Base-by-base conservation (phyloP, 805 yeast genomes). In the Myxozyma neglecta region DNA sequence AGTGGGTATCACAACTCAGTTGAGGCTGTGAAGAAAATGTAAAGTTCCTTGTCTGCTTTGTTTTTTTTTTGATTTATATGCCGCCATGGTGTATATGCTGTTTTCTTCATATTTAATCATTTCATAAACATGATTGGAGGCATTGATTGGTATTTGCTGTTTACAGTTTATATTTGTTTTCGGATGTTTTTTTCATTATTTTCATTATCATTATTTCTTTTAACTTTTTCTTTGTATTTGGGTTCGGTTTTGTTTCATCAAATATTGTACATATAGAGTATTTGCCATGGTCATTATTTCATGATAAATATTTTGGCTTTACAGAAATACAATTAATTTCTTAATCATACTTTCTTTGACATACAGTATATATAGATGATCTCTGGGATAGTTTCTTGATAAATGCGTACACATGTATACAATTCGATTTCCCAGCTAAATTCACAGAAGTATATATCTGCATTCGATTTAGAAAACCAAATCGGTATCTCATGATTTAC, bases 21-120 rank as follows among this genome's bases (percentile, higher is more conserved):
- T 32, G 55, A 40, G 37, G 29, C n/a, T 14, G 60, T 40, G 51
- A 48, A 56, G 56, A 56, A 56, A 55, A 18, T 36, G 36, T 56
- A 43, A 36, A n/a, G 14, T 4, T 20, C 3, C 36, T n/a, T 14
- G 3, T 24, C 11, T 14, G 42, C 20, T 32, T 35, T 11, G 47
- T 20, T 13, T 14, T 5, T 10, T 44, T 44, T 40, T 7, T 18
- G 44, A 6, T 40, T 18, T 14, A 24, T 24, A 24, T 24, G 29
- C 29, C 29, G 29, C 4, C 29, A 24, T 24, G 29, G 29, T 24
- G 29, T 24, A 5, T 24, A 24, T 24, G 29, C 5, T 24, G 29
- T 24, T 24, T 24, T 24, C 29, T 24, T 24, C 29, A 24, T 24
- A n/a, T 24, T 24, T 24, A 24, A 24, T 24, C 29, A 24, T 24